phyloP scores from a whole-genome alignment of 2,329 filamentous ascomycete species.

The Lecanicillium sp. region DNA sequence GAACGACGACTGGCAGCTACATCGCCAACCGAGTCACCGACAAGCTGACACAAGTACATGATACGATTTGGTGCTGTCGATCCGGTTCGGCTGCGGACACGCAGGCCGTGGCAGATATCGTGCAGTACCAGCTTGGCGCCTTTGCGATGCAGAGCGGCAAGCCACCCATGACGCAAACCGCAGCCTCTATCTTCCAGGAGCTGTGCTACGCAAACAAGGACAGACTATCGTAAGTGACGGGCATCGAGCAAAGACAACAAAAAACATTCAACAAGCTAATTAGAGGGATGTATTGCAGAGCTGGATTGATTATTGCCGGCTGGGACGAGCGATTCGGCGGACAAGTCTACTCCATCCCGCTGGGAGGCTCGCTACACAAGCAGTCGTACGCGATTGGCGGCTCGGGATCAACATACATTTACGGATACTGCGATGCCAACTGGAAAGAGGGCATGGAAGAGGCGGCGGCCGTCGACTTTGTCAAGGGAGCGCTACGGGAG shows the following conservation, averaged over 20 bases:
- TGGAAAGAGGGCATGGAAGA: constrained; percentile 96
- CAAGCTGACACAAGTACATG: constrained; percentile 96
- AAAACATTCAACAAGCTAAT: not conserved
- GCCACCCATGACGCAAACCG: constrained; percentile 87
- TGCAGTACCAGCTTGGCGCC: constrained; percentile 90
- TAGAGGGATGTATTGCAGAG: too few species aligned
- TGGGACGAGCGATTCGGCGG: constrained; percentile 93
- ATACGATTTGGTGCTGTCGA: constrained; percentile 99
- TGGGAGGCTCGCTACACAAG: constrained; percentile 96
- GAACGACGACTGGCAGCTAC: constrained; percentile 95
- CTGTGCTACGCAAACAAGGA: constrained; percentile 98
- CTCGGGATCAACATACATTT: constrained; percentile 97
- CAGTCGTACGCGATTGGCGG: constrained; percentile 92
- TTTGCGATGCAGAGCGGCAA: constrained; percentile 88
- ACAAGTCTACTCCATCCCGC: constrained; percentile 94
- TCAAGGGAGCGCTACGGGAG: constrained; percentile 84
- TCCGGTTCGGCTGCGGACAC: constrained; percentile 97
- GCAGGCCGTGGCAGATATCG: constrained; percentile 95
- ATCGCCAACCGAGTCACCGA: constrained; percentile 99
- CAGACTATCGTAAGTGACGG: constrained; percentile 62
- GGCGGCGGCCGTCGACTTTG: constrained; percentile 81
- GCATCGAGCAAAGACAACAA: too few species aligned
- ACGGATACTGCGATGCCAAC: constrained; percentile 95
- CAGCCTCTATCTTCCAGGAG: constrained; percentile 94
- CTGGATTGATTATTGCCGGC: constrained; percentile 96